Evolutionary conservation across 305 asterid species (phyloP), one percentile per base, ranked within the genome.

Genomic region (Fraxinus paxiana): DNA sequence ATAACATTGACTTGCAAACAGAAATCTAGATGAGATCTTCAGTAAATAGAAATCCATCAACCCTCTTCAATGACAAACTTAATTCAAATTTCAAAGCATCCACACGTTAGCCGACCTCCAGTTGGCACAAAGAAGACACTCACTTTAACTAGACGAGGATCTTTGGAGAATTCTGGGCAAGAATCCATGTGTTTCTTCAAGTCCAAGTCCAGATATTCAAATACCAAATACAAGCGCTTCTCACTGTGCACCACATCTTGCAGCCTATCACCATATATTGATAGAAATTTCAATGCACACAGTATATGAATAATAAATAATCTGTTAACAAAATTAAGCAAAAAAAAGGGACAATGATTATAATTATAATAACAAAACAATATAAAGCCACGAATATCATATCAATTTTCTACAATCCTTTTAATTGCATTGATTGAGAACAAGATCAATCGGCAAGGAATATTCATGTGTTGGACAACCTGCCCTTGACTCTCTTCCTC

Each of bases 231-330:
- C 85, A 96, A 84, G 65, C 99, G 93, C 87, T 88, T 96, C 87
- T 96, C 99, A 81, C 96, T 94, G 85, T 96, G 99, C 84, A 96
- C 99, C 84, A 96, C 99, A 83, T 96, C 99, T 88, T 94, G 99
- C 93, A 96, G 89, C 94, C 99, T 96, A 90, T 51, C 78, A 84
- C 76, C 51, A 69, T 80, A 74, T 34, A 71, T 56, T 20, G 67
- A 83, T 56, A 41, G 80, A 65, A 71, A 46, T 61, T 67, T 67
- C 9, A 67, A 3, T 30, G 74, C 18, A 28, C 1, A 0, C 17
- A 12, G 73, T 65, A 10, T 28, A 26, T 24, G 72, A 80, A 28
- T 22, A 70, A 72, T 51, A 37, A 77, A 38, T 17, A 54, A 69
- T 8, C 43, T 77, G 76, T 77, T 37, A 20, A 67, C 65, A 78